Evolutionary conservation across 352 stramenopile species (phyloP), one percentile per base, ranked within the genome.

Genomic region (Globisporangium middletonii): DNA sequence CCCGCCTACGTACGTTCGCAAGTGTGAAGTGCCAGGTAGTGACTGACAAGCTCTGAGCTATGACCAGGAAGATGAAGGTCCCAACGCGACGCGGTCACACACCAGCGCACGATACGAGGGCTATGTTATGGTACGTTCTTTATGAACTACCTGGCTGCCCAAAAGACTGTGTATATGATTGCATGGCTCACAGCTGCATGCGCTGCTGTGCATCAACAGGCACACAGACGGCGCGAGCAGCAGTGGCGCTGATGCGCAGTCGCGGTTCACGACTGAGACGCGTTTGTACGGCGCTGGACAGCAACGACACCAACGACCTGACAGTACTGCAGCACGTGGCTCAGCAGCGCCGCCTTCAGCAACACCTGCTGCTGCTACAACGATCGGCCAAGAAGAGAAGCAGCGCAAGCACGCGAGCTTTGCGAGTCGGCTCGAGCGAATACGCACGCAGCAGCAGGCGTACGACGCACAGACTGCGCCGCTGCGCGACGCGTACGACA

Each of bases 361-460:
- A 7, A 35, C 50, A 6, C 13, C 28, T 16, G 27, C 30, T 26
- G 7, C 12, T 12, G 1, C 35, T 16, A 16, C 37, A 11, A 50
- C 56, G 6, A 57, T 86, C 6, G 73, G 70, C 0, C 73, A 81
- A 55, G 67, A 82, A 60, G 76, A 84, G 9, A 84, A 84, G 47
- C 73, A 79, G 45, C 68, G 55, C 7, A 67, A 68, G 15, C 50
- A 75, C 15, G 57, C 63, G 9, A 64, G 64, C 8, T 80, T 81
- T 38, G 52, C 50, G 11, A 69, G 51, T 23, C 64, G 77, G 12
- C 50, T 86, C 19, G 67, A 80, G 9, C 64, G 74, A 45, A 71
- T 86, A 53, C 64, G 71, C 18, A 19, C 52, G 35, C 59, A 79
- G 23, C 71, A 81, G 42, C 55, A 79, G 18, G 48, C 66, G 15